Evolutionary conservation across 164 flowering plant species (phyloP).

Genomic region (Chimonanthus salicifolius): DNA sequence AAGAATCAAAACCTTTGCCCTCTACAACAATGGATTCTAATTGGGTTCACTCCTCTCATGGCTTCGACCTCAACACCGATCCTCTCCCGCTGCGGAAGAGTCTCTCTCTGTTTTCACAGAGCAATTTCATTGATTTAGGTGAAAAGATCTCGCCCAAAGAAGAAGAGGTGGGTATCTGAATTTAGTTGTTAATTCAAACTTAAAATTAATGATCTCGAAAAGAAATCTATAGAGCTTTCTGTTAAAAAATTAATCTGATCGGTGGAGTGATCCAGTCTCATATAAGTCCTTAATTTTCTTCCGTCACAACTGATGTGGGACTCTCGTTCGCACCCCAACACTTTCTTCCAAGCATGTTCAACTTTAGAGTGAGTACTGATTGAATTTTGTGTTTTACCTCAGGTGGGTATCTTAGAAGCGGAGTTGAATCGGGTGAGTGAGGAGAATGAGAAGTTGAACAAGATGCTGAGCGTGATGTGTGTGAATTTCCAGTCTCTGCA

Average conservation of each 20-base stretch:
- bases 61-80: not conserved
- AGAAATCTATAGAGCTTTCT: not conserved
- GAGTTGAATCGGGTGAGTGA: not conserved
- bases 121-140: not conserved
- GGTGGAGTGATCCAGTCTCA: not conserved
- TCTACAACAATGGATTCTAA: not conserved
- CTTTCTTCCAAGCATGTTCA: not conserved
- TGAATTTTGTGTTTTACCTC: not conserved
- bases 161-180: not conserved
- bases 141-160: not conserved
- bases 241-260: too few relatives aligned
- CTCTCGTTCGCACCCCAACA: not conserved
- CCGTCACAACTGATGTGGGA: not conserved
- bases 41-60: not conserved
- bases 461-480: not conserved
- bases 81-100: not conserved
- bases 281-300: not conserved
- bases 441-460: constrained; percentile 4
- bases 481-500: not conserved
- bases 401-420: not conserved
- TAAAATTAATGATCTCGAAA: not conserved
- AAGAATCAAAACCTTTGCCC: not conserved
- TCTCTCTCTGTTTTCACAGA: not conserved
- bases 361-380: not conserved
- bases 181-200: not conserved